phyloP scores from a whole-genome alignment of 169 alveolate species.

The Cryptosporidium canis region DNA sequence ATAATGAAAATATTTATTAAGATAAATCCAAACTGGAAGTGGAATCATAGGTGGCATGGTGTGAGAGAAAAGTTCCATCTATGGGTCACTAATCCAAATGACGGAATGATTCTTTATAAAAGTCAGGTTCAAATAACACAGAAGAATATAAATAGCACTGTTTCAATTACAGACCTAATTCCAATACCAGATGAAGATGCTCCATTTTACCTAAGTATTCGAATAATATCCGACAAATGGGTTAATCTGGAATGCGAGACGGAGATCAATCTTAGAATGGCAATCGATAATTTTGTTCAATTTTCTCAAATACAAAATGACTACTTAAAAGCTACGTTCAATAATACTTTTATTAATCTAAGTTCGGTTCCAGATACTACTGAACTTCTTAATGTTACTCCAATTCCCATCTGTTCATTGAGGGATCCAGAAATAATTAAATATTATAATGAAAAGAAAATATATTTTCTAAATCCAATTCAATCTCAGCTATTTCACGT shows the following conservation, averaged over 20 bases:
- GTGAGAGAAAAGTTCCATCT: constrained; percentile 77
- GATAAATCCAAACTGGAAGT: constrained; percentile 84
- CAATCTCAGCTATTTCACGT: constrained; percentile 96
- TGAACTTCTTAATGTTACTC: constrained; percentile 86
- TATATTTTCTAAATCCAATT: constrained; percentile 93
- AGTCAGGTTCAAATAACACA: constrained; percentile 82
- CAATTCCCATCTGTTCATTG: constrained; percentile 82
- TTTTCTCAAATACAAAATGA: constrained; percentile 60
- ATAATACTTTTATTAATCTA: constrained; percentile 20
- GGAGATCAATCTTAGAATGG: constrained; percentile 36
- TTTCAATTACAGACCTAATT: constrained; percentile 74
- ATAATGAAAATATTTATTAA: constrained; percentile 84
- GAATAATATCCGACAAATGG: constrained; percentile 72
- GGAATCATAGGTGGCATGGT: constrained; percentile 93
- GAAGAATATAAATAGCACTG: constrained; percentile 75
- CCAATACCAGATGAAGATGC: constrained; percentile 74
- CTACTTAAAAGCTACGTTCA: constrained; percentile 63
- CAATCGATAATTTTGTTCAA: constrained; percentile 62
- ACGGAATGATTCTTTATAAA: constrained; percentile 87
- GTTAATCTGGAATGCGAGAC: constrained; percentile 50
- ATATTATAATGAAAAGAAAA: constrained; percentile 78
- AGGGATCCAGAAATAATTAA: constrained; percentile 4
- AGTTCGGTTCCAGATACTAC: constrained; percentile 72
- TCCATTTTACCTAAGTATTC: constrained; percentile 74
- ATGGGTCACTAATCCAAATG: constrained; percentile 89